Evolutionary conservation across 2,329 filamentous ascomycete genomes (phyloP).

Genomic region (Paracoccidioides brasiliensis): DNA sequence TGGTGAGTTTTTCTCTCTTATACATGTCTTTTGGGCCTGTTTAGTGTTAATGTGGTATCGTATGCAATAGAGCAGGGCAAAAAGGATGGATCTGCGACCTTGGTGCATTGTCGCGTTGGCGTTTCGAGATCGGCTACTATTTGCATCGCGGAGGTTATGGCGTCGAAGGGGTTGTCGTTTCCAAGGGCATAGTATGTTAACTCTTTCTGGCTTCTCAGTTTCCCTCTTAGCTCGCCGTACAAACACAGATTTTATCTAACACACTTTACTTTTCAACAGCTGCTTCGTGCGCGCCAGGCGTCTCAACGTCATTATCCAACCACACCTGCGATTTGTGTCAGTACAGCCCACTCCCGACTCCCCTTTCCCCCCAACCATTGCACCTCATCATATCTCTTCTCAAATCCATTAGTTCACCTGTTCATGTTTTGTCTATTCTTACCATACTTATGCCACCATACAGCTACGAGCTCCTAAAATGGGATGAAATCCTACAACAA

Average conservation of each 20-base stretch:
- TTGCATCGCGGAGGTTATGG: constrained; percentile 98
- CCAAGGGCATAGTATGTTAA: constrained; percentile 65
- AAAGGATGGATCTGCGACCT: constrained; percentile 62
- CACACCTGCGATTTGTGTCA: constrained; percentile 79
- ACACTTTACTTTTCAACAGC: constrained; percentile 22
- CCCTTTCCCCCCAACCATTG: not conserved
- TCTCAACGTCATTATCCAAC: constrained; percentile 96
- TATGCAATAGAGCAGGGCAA: constrained; percentile 57
- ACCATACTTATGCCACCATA: not conserved
- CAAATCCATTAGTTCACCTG: not conserved
- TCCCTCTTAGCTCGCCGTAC: not conserved
- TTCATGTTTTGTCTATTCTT: too few species aligned
- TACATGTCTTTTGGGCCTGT: not conserved
- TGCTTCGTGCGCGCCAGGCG: constrained; percentile 88
- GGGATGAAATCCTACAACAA: constrained; percentile 66
- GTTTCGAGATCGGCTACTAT: constrained; percentile 94
- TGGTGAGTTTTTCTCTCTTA: constrained; percentile 44
- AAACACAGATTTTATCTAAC: not conserved
- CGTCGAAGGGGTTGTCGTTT: constrained; percentile 63
- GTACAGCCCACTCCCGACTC: constrained; percentile 6
- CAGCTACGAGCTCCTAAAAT: constrained; percentile 76
- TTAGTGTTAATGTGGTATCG: constrained; percentile 4
- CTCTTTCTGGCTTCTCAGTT: not conserved
- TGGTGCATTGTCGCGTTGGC: constrained; percentile 92
- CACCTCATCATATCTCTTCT: not conserved